A percentile compares a stretch with the other conserved stretches of the same genome.
These are phyloP conservation scores for Fusarium nodosum DNA, from an alignment of 2,329 filamentous ascomycete species.

Conservation along the genomic window DNA sequence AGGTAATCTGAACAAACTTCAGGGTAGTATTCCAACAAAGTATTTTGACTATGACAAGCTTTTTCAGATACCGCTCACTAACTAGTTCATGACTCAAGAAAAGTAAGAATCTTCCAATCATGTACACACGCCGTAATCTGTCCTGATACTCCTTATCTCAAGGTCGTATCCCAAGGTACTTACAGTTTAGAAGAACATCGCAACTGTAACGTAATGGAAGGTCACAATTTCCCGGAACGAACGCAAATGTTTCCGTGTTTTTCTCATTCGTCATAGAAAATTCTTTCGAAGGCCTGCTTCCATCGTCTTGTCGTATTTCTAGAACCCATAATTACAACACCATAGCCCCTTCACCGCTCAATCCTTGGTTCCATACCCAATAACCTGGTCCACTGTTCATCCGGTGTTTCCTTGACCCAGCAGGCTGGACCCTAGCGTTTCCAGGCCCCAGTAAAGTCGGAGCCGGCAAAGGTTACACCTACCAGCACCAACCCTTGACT, in stretches of 20 bases:
- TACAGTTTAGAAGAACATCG: neutral
- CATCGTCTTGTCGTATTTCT: neutral
- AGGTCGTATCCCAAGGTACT: neutral
- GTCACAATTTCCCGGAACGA: neutral
- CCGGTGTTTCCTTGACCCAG: conserved; percentile 6
- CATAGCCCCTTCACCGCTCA: conserved; percentile 4
- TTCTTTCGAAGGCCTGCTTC: neutral
- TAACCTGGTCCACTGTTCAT: neutral
- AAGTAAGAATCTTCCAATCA: neutral
- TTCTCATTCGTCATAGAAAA: neutral
- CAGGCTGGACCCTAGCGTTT: neutral
- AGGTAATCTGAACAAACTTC: neutral
- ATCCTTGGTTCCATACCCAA: neutral
- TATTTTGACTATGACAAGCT: neutral
- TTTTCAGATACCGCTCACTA: neutral
- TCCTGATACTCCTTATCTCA: neutral
- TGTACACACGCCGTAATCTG: neutral
- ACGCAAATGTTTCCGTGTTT: neutral
- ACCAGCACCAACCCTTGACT: conserved; percentile 6
- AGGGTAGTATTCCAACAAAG: neutral
- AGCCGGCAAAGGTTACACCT: conserved; percentile 14
- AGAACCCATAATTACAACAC: neutral
- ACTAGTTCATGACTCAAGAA: neutral
- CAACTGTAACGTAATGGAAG: neutral
- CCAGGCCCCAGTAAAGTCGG: neutral